Percentiles rank a stretch among this genome's conserved stretches.
phyloP scores from a whole-genome alignment of 176 grass and related monocot species.

The Pontederia paniculata region DNA sequence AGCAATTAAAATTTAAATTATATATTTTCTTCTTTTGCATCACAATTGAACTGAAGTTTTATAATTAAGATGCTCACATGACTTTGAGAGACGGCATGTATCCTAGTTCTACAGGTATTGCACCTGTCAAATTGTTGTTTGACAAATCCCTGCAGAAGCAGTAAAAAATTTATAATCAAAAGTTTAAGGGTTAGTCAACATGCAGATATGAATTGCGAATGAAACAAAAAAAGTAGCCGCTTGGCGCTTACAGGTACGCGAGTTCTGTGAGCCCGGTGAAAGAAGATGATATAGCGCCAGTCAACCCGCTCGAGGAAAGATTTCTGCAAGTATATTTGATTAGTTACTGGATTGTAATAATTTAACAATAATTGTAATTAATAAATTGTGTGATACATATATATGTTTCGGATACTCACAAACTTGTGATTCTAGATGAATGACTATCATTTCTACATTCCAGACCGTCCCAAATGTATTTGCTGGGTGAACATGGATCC shows the following conservation, averaged over 20 bases:
- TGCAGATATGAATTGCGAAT: too few species aligned
- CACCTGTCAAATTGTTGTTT: constrained; percentile 15
- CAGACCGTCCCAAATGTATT: constrained; percentile 39
- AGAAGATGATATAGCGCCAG: constrained; percentile 17
- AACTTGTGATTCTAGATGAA: constrained; percentile 24
- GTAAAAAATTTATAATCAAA: too few species aligned
- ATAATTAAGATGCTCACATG: not conserved
- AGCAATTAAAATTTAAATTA: not conserved
- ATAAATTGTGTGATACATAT: constrained; percentile 2
- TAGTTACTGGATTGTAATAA: not conserved
- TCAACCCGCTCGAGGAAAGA: constrained; percentile 34
- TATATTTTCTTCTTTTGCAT: not conserved
- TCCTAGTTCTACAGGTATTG: constrained; percentile 2
- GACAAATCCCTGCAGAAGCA: constrained; percentile 45
- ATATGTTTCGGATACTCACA: constrained; percentile 30
- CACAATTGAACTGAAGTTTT: not conserved
- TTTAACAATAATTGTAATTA: not conserved
- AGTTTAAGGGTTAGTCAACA: too few species aligned
- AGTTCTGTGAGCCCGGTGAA: constrained; percentile 40
- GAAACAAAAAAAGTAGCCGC: not conserved
- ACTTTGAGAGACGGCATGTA: not conserved
- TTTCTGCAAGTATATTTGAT: constrained; percentile 13
- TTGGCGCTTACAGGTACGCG: constrained; percentile 29
- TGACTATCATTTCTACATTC: constrained; percentile 24
- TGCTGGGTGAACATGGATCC: constrained; percentile 40